A percentile compares a stretch with the other conserved stretches of the same genome.
Conservation (phyloP, 495 filamentous ascomycete genomes). For the Bryoglossum gracile region DNA sequence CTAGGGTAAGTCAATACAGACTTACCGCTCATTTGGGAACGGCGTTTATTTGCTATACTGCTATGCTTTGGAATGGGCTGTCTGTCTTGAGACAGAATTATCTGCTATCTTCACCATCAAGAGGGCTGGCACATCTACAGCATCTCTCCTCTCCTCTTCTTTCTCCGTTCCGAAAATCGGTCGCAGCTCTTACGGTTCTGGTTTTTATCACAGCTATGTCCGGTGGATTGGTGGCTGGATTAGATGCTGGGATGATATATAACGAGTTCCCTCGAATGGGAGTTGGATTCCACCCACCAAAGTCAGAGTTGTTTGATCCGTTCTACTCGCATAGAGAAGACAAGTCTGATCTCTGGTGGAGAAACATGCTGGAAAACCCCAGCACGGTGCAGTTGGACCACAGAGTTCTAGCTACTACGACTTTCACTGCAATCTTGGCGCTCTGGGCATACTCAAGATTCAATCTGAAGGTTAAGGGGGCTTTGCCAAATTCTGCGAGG, state of each 20-base stretch:
- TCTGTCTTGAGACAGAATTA: conserved; percentile 67
- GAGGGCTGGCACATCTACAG: conserved; percentile 46
- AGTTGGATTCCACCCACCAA: conserved; percentile 68
- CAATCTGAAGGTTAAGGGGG: conserved; percentile 49
- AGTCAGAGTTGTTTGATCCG: conserved; percentile 66
- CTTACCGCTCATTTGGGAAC: conserved; percentile 82
- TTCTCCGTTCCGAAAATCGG: conserved; percentile 62
- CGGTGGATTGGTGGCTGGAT: conserved; percentile 84
- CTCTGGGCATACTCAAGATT: conserved; percentile 71
- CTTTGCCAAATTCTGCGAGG: conserved; percentile 55
- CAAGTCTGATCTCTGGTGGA: conserved; percentile 78
- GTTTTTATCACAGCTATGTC: conserved; percentile 90
- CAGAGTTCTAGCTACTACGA: conserved; percentile 82
- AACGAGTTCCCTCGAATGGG: conserved; percentile 98
- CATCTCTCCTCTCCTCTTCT: conserved; percentile 58
- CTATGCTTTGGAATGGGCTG: conserved; percentile 92
- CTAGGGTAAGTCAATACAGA: conserved; percentile 89
- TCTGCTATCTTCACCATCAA: conserved; percentile 54
- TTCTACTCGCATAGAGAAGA: conserved; percentile 81
- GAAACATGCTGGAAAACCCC: conserved; percentile 95
- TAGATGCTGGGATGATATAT: conserved; percentile 95
- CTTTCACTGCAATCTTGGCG: conserved; percentile 71
- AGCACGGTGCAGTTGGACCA: conserved; percentile 92
- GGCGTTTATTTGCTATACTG: conserved; percentile 82
- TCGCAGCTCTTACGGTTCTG: conserved; percentile 62